A percentile compares a stretch with the other conserved stretches of the same genome.
These are phyloP conservation scores for Dichotomopilus funicola DNA, from an alignment of 2,329 filamentous ascomycete genomes.

Conservation along the genomic window DNA sequence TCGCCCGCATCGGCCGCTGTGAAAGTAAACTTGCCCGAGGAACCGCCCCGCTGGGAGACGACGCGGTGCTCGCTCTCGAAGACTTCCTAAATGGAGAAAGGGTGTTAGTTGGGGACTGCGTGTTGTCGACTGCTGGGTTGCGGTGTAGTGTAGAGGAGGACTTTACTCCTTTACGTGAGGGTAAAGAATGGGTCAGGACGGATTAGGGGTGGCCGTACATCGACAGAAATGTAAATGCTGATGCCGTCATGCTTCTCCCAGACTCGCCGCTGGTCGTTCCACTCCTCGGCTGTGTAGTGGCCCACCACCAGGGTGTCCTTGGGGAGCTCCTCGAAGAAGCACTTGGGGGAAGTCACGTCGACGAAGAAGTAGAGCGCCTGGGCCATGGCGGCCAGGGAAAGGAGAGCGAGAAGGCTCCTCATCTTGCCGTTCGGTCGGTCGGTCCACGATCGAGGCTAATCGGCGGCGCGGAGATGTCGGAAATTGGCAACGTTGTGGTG, in stretches of 20 bases:
- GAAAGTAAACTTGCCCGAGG: slow-evolving; percentile 86
- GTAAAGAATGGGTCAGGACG: neutral
- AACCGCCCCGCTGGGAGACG: slow-evolving; percentile 72
- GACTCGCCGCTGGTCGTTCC: slow-evolving; percentile 59
- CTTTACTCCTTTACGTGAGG: neutral
- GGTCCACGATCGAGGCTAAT: too few relatives aligned
- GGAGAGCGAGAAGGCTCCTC: slow-evolving; percentile 56
- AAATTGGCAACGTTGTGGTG: too few relatives aligned
- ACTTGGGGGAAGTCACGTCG: slow-evolving; percentile 78
- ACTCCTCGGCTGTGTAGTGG: slow-evolving; percentile 82
- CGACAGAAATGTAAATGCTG: slow-evolving; percentile 84
- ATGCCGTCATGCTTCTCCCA: slow-evolving; percentile 71
- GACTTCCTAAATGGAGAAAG: slow-evolving; percentile 55
- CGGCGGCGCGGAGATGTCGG: too few relatives aligned
- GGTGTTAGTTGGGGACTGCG: neutral
- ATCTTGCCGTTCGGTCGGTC: slow-evolving; percentile 33
- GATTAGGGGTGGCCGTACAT: slow-evolving; percentile 45
- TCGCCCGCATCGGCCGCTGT: slow-evolving; percentile 89
- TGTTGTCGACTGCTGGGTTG: too few relatives aligned
- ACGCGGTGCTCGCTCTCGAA: slow-evolving; percentile 98
- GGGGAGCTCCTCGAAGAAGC: slow-evolving; percentile 96
- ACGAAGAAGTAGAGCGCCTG: slow-evolving; percentile 95
- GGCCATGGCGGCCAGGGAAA: slow-evolving; percentile 58
- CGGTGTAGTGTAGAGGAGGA: too few relatives aligned
- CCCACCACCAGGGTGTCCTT: slow-evolving; percentile 96